Evolutionary conservation across 257 asterid genomes (phyloP), one percentile per base, ranked within the genome.

Genomic region (Solanum pimpinellifolium): DNA sequence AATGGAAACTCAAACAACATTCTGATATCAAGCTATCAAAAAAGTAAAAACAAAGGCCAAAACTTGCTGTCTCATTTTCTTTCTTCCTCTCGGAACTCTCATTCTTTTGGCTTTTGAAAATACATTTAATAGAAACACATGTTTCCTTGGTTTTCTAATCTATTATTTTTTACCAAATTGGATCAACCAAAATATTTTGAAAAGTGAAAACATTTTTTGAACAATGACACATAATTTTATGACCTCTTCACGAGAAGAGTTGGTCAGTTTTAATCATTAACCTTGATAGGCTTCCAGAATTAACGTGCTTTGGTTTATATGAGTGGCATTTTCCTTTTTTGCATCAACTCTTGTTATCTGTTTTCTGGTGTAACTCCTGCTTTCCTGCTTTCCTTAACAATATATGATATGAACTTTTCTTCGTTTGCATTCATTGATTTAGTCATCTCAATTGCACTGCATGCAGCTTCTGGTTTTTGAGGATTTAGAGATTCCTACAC

Each of bases 381-480:
- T 41, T 75, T 23, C 52, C 56, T 75, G 33, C 82, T 44, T 77
- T 44, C 65, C 84, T 78, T 46, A 0, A 15, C 41, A 4, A 46
- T 27, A 2, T 3, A 80, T 29, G 18, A 18, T 80, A 16, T 9
- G 3, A 46, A 11, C 69, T 80, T 47, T 18, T 80, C 20, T 27
- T 80, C 11, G 2, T 5, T 80, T 80, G 4, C 29, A 29, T 29
- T 46, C 68, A 46, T 47, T 35, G 80, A 70, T 81, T 89, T 88
- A 49, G 37, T 72, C 9, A 27, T 42, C 27, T 41, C 31, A 44
- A 44, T 75, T 74, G 41, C 62, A 29, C 46, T 33, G 78, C 74
- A 7, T 89, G 84, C 97, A 97, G 99, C 98, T 97, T 88, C 23
- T 93, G 93, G 91, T 95, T 52, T 96, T 95, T 90, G 99, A 96